A percentile compares a stretch with the other conserved stretches of the same genome.
Evolutionary conservation across 805 yeast genomes (phyloP).

Genomic region (Nakazawaea sp.): DNA sequence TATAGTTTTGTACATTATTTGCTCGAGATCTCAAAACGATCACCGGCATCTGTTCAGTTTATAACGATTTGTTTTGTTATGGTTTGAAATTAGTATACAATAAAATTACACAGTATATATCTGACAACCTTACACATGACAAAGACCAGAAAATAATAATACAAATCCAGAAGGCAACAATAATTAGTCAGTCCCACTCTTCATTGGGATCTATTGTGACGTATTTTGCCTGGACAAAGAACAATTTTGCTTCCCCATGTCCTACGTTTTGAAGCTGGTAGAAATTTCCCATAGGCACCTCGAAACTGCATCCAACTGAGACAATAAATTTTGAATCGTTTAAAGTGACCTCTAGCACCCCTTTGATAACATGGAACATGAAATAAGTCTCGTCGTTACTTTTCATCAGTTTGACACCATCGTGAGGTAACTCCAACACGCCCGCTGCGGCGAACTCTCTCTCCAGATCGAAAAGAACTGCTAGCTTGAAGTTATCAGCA

Average conservation of each 20-base stretch:
- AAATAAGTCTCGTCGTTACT: conserved; percentile 62
- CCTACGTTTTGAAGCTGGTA: conserved; percentile 67
- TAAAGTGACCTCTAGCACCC: conserved; percentile 61
- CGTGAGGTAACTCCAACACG: conserved; percentile 55
- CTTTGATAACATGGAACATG: conserved; percentile 69
- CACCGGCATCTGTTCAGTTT: too few species aligned
- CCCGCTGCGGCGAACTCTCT: conserved; percentile 69
- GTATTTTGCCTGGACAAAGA: conserved; percentile 65
- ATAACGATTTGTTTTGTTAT: too few species aligned
- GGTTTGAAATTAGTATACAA: too few species aligned
- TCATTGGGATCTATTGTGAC: conserved; percentile 23
- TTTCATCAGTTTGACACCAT: conserved; percentile 53
- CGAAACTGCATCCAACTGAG: conserved; percentile 69
- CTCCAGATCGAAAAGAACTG: conserved; percentile 57
- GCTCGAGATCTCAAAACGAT: too few species aligned
- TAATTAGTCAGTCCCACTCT: conserved; percentile 12
- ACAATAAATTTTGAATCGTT: conserved; percentile 54
- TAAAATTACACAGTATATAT: too few species aligned
- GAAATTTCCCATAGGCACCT: conserved; percentile 70
- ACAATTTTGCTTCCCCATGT: conserved; percentile 49
- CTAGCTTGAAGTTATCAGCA: conserved; percentile 52
- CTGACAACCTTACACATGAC: too few species aligned
- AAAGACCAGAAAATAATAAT: too few species aligned
- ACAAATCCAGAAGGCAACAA: not conserved
- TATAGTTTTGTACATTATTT: too few species aligned